Evolutionary conservation across 2,329 filamentous ascomycete species (phyloP).

Genomic region (Aspergillus viridinutans): DNA sequence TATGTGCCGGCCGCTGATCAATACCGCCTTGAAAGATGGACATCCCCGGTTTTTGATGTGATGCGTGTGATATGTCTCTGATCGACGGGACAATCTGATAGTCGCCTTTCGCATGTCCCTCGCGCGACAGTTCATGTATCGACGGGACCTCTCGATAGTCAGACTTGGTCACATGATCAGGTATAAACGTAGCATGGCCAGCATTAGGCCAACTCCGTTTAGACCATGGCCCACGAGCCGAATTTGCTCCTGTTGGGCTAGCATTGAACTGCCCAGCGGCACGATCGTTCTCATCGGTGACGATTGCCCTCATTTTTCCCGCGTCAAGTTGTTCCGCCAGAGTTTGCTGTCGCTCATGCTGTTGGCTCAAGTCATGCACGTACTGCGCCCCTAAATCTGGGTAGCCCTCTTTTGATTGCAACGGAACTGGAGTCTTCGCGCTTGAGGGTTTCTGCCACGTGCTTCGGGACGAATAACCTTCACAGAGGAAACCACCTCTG

Average conservation of each 20-base stretch:
- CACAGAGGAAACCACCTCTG: slow-evolving; percentile 83
- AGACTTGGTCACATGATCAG: slow-evolving; percentile 37
- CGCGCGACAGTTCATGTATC: slow-evolving; percentile 38
- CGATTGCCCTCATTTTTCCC: slow-evolving; percentile 44
- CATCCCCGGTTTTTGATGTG: slow-evolving; percentile 34
- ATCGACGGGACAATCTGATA: slow-evolving; percentile 40
- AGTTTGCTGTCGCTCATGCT: slow-evolving; percentile 36
- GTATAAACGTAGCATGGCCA: slow-evolving; percentile 33
- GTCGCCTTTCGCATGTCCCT: slow-evolving; percentile 35
- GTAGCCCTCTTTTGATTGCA: slow-evolving; percentile 75
- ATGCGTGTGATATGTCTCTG: slow-evolving; percentile 35
- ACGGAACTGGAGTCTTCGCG: slow-evolving; percentile 64
- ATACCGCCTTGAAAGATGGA: slow-evolving; percentile 34
- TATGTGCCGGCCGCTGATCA: slow-evolving; percentile 36
- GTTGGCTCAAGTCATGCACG: slow-evolving; percentile 34
- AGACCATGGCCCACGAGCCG: slow-evolving; percentile 36
- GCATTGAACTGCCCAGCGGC: slow-evolving; percentile 35
- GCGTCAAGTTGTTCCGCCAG: slow-evolving; percentile 38
- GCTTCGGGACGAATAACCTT: slow-evolving; percentile 79
- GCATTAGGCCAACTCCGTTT: slow-evolving; percentile 37
- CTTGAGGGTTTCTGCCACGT: slow-evolving; percentile 73
- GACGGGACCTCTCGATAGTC: slow-evolving; percentile 39
- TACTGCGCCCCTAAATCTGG: slow-evolving; percentile 35
- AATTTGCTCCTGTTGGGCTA: slow-evolving; percentile 34
- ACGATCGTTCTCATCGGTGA: slow-evolving; percentile 44